Evolutionary conservation across 176 grass and related monocot genomes (phyloP).

Genomic region (Carex littledalei): DNA sequence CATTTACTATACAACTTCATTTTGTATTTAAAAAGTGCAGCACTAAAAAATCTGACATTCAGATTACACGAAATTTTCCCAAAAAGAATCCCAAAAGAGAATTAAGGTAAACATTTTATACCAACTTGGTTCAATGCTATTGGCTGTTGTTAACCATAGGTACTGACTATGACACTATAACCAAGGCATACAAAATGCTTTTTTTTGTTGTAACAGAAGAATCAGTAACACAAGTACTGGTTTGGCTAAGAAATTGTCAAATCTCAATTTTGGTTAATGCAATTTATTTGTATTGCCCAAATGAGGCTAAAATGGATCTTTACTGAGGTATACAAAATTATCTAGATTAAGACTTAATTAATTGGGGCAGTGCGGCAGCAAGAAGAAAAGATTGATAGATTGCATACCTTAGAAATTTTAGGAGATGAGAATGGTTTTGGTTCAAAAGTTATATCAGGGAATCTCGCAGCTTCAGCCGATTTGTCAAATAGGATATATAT

Average conservation of each 20-base stretch:
- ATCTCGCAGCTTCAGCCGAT: slow-evolving; percentile 57
- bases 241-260: neutral
- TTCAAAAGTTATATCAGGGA: slow-evolving; percentile 65
- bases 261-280: neutral
- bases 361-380: slow-evolving; percentile 1
- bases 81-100: neutral
- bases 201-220: neutral
- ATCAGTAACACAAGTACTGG: neutral
- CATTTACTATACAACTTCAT: neutral
- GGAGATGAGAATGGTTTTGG: slow-evolving; percentile 58
- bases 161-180: neutral
- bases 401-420: slow-evolving; percentile 58
- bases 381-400: slow-evolving; percentile 17
- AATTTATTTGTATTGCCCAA: neutral
- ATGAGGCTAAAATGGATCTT: neutral
- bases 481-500: slow-evolving; percentile 98
- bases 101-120: neutral
- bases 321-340: neutral
- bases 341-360: neutral
- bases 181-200: neutral
- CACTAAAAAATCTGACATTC: neutral
- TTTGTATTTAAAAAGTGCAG: neutral
- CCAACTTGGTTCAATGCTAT: neutral
- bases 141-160: neutral
- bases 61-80: neutral